Evolutionary conservation across 1,139 yeast species (phyloP), one percentile per base, ranked within the genome.

Genomic region (Geotrichum bryndzae): DNA sequence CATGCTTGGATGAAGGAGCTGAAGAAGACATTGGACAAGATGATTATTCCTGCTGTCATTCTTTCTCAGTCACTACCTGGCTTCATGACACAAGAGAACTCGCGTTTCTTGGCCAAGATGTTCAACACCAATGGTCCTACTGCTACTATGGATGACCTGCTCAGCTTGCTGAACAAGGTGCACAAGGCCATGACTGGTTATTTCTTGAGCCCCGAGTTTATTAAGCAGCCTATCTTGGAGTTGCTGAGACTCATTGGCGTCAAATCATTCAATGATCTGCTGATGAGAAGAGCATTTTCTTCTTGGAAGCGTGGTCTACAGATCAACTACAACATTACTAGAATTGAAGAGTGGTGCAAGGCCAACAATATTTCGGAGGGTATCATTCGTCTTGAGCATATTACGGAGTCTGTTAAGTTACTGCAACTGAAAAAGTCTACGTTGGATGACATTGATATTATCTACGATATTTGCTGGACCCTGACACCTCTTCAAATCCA

Each of bases 301-400:
- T 88, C 97, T 15, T 95, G 99, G 99, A 94, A 94, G 80, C 87
- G 99, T 73, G 99, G 99, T 61, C 82, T 95, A 68, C 99, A 95
- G 77, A 85, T 95, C 77, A 94, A 92, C 74, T 95, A 95, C 78
- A 95, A 95, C 74, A 95, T 92, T 61, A 94, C 99, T 6, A 84
- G 99, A 71, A 82, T 95, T 69, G 98, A 92, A 75, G 99, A 95
- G 78, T 95, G 99, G 99, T 94, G 99, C 77, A 94, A 91, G 77
- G 86, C 94, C 4, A 97, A 94, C 74, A 96, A 89, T 64, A 84
- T 95, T 68, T 88, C 90, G 61, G 97, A 92, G 72, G 97, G 96
- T 4, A 84, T 94, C n/a, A 84, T 87, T 51, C 87, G 91, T 71
- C 82, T 95, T 73, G 87, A 88, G 67, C 98, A 92, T 73, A 81